Conservation (phyloP, 2,329 filamentous ascomycete genomes). For the Proliferodiscus dingleyae region DNA sequence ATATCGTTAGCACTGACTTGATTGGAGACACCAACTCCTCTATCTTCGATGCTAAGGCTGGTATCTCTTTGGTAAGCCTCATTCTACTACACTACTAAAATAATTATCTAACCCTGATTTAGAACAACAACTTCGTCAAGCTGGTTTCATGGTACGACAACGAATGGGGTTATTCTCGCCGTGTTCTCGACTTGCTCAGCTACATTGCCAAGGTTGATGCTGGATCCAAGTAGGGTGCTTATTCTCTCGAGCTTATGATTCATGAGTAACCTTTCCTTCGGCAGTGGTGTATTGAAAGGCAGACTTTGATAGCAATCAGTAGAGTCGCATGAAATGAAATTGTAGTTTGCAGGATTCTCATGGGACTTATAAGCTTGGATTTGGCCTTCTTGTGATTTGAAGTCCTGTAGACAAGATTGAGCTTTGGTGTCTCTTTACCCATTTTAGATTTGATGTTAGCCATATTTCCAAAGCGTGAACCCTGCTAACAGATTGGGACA, state of each 20-base stretch:
- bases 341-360: neutral
- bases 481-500: too few relatives aligned
- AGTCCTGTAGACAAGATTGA: too few relatives aligned
- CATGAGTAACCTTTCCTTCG: conserved; percentile 21
- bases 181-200: conserved; percentile 76
- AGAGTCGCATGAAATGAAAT: neutral
- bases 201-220: conserved; percentile 76
- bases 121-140: conserved; percentile 97
- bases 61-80: conserved; percentile 70
- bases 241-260: conserved; percentile 10
- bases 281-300: conserved; percentile 30
- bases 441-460: too few relatives aligned
- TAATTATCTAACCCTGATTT: neutral
- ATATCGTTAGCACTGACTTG: conserved; percentile 89
- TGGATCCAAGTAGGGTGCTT: conserved; percentile 29
- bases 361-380: too few relatives aligned
- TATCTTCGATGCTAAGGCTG: conserved; percentile 99
- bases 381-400: too few relatives aligned
- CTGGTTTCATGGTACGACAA: conserved; percentile 95
- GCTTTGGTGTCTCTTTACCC: too few relatives aligned
- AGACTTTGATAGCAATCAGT: conserved; percentile 22
- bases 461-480: too few relatives aligned
- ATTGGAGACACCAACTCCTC: conserved; percentile 91
- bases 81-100: neutral
- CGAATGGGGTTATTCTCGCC: conserved; percentile 99